Base-by-base conservation (phyloP, 495 filamentous ascomycete genomes). In the Lepidopterella palustris region DNA sequence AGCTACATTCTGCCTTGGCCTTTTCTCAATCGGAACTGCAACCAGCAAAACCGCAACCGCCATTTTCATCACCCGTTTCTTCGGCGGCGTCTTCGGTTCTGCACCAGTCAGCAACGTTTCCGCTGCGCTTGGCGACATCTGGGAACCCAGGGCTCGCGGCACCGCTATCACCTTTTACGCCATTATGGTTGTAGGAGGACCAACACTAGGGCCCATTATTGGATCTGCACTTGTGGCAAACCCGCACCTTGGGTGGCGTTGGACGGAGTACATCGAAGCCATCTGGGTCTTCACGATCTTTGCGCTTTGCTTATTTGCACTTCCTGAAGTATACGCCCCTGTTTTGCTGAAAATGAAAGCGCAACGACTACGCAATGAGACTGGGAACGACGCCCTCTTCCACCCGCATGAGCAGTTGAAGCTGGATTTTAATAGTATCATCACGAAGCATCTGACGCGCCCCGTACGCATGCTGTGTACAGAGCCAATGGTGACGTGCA, bases 111-210 rank as follows among this genome's bases (percentile, higher is more conserved):
- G 67, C 51, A 77, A 76, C 55, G 75, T 77, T 5, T 50, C 51
- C 20, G 81, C 76, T 0, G 76, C 76, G 0, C 61, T 83, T 4
- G 79, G 75, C 0, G 80, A 84, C 59, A 76, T 83, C 23, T 82
- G 69, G 56, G 60, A 58, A 26, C 69, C 73, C 2, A 67, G 67
- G 48, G 62, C 58, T 21, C 62, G 75, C 60, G 75, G 75, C 21
- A 70, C 66, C 9, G 73, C 75, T 6, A 63, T 76, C 0, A 66
- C 69, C 21, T 73, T 76, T 53, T 77, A 73, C 57, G 68, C 70
- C 6, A 54, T 76, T 10, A 62, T 61, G 45, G 73, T 75, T 25
- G 68, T 72, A 6, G 73, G 72, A 23, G 75, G 73, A 4, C 73
- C 73, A 25, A 75, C 71, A 8, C 49, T 71, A n/a, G 66, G 63